Evolutionary conservation across 2,329 filamentous ascomycete genomes (phyloP), one percentile per base, ranked within the genome.

Genomic region (Trichoderma pleuroti): DNA sequence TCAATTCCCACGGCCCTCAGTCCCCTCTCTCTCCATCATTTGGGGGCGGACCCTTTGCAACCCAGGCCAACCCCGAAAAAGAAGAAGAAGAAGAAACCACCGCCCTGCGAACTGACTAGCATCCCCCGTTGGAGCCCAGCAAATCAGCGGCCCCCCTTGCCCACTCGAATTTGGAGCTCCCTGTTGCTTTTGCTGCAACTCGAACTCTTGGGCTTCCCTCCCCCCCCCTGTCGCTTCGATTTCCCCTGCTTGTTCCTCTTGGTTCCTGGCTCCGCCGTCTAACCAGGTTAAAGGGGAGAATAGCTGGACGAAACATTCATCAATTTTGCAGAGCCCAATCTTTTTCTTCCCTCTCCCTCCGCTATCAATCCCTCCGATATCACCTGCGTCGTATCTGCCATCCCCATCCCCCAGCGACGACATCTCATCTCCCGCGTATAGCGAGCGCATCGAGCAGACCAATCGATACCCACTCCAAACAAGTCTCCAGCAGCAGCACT

Each of bases 161-260:
- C 69, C 63, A 60, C 64, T 60, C 57, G 32, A 61, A 54, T 42
- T 60, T 71, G 70, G 57, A 62, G 57, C 70, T 71, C 70, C 70
- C 60, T 71, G 65, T 64, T 69, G 49, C 60, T 66, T 67, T 18
- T 68, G 66, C 39, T 68, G 66, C 66, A 60, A 34, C 66, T 61
- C n/a, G 56, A 60, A 34, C 66, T 61, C 56, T 61, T 59, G 30
- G 32, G 24, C 65, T 42, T 42, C 39, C 14, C 66, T 60, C 70
- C 70, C 39, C 14, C 66, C 65, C 70, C 70, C 61, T 69, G 65
- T 59, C 46, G 26, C 46, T 64, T 68, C 56, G 56, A 61, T 61
- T 68, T 61, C 66, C 65, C 70, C 65, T 68, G 63, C 70, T 61
- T 59, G 39, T 42, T 42, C 49, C 16, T 46, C 62, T 63, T 49